Base-by-base conservation (phyloP, 2,329 filamentous ascomycete species). In the Ilyonectria sp. region DNA sequence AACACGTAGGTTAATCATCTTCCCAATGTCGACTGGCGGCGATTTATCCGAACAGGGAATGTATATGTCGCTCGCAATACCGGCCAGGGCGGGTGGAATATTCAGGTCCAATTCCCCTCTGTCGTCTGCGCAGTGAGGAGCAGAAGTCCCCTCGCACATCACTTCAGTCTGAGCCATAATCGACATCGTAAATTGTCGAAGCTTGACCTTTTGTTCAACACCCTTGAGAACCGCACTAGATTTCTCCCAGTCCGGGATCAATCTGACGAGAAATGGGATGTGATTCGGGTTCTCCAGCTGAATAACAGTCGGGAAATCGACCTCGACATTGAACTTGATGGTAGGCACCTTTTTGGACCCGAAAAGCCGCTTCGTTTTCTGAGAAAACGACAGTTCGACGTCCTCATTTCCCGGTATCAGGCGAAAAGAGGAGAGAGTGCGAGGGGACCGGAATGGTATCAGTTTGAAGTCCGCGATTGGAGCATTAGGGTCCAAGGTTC, bases 291-390 rank as follows among this genome's bases (percentile, higher is more conserved):
- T 73, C 0, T 75, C 75, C 0, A 82, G 70, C 21, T 80, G 79
- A 7, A 83, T 69, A 0, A 75, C 65, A 0, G 53, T 54, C 0
- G 82, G 81, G 2, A 71, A 68, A 2, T 73, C 67, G 2, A 79
- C 56, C 6, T 76, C 59, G 1, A 81, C 19, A 0, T 68, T 60
- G 44, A 77, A 82, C 0, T 23, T 33, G 2, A 82, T 75, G 1
- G 56, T 37, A 0, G 82, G 82, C 0, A 81, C 75, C n/a, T 75
- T 80, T 11, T 79, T 77, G 1, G 76, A 76, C 2, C 68, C 67
- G 5, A 83, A 77, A 2, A 81, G 55, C 37, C 77, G 75, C 9
- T 76, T 77, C 1, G 76, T 73, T 60, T 76, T 81, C 53, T 81
- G 78, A 11, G 72, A 77, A 31, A 83, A 71, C 0, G 75, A 74